Percentiles rank a stretch among this genome's conserved stretches.
These are phyloP conservation scores for Ganoderma lingzhi DNA, from an alignment of 1,284 basidiomycete genomes.

Conservation along the genomic window DNA sequence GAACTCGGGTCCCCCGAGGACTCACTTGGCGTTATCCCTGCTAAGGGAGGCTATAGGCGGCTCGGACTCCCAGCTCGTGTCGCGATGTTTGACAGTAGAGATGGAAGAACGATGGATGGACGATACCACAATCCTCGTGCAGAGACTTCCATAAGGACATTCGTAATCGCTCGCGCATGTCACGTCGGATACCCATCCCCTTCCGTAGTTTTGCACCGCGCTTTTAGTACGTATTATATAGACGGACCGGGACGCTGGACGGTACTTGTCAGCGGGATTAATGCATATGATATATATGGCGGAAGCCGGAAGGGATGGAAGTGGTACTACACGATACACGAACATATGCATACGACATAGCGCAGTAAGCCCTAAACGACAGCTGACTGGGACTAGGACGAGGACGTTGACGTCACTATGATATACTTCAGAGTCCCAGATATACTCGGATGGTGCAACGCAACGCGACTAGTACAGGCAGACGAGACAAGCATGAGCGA, in stretches of 20 bases:
- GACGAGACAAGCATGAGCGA: conserved; percentile 1
- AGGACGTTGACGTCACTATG: conserved; percentile 14
- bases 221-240: conserved; percentile 7
- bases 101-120: conserved; percentile 74
- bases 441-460: conserved; percentile 12
- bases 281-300: not conserved
- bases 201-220: conserved; percentile 6
- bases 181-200: conserved; percentile 12
- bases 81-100: conserved; percentile 69
- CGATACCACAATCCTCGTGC: conserved; percentile 70
- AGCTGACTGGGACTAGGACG: conserved; percentile 20
- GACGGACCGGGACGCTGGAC: not conserved
- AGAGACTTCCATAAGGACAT: conserved; percentile 38
- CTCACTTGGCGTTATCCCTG: conserved; percentile 54
- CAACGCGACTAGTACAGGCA: conserved; percentile 9
- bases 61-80: conserved; percentile 55
- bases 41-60: conserved; percentile 68
- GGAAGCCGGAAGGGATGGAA: not conserved
- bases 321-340: conserved; percentile 17
- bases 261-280: not conserved
- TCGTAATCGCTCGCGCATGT: not conserved
- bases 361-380: conserved; percentile 12
- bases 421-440: conserved; percentile 21
- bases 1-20: conserved; percentile 25
- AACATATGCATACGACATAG: conserved; percentile 1